These are phyloP conservation scores for Fusarium coffeatum DNA, from an alignment of 2,329 filamentous ascomycete species.

Conservation along the genomic window DNA sequence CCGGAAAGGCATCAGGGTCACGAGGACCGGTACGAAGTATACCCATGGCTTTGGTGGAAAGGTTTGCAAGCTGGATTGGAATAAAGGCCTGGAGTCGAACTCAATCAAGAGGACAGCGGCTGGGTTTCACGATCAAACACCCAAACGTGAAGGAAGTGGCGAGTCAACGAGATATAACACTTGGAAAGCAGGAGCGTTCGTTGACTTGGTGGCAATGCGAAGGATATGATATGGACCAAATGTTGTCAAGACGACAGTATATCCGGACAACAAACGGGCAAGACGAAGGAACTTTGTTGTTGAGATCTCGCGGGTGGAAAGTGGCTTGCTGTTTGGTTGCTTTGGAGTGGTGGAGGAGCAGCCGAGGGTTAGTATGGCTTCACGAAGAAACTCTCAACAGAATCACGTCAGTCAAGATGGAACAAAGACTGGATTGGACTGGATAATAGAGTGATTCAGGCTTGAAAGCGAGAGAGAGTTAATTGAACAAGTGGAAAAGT, in stretches of 20 bases:
- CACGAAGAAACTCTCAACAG: conserved; percentile 24
- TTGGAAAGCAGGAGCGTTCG: conserved; percentile 5
- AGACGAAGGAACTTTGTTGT: conserved; percentile 6
- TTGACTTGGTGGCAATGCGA: conserved; percentile 4
- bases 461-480: conserved; percentile 8
- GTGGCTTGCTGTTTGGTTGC: conserved; percentile 12
- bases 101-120: conserved; percentile 11
- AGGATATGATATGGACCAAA: conserved; percentile 1
- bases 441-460: conserved; percentile 2
- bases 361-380: conserved; percentile 18
- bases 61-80: neutral
- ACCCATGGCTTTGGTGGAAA: conserved; percentile 59
- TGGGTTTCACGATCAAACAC: conserved; percentile 8
- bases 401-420: conserved; percentile 22
- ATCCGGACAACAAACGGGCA: neutral
- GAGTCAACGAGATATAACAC: neutral
- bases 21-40: conserved; percentile 63
- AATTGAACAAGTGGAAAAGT: conserved; percentile 18
- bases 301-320: neutral
- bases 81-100: conserved; percentile 4
- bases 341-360: conserved; percentile 12
- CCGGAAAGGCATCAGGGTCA: conserved; percentile 81
- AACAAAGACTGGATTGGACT: conserved; percentile 18
- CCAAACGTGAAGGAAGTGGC: conserved; percentile 3
- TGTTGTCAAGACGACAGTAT: neutral